Evolutionary conservation across 176 grass and related monocot genomes (phyloP), one percentile per base, ranked within the genome.

Genomic region (Stipa capillata): DNA sequence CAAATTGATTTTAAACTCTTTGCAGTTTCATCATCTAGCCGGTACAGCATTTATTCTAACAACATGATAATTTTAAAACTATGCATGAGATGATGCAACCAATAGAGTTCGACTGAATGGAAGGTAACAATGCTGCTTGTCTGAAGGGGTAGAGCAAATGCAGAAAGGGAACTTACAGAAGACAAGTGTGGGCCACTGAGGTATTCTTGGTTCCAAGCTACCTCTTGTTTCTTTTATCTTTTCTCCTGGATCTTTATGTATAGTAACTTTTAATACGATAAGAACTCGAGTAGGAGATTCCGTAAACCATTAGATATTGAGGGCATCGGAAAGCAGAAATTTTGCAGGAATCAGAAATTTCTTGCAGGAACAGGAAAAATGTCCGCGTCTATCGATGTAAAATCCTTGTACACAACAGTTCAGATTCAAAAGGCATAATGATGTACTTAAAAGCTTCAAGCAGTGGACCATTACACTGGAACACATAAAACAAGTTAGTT

Each of bases 121-220:
- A n/a, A n/a, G 41, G 56, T 20, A 80, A 41, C 72, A 76, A 85
- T 73, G 47, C 4, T 67, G 16, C 60, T 90, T 87, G 72, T 82
- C 72, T 61, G 44, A 43, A 74, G 51, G 62, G 29, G 2, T 61
- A 60, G 42, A 82, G 32, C 23, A 76, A 51, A 58, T 67, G 77
- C 77, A 74, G 58, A 81, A 86, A 74, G 69, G 15, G 48, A 18
- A 69, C 51, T 76, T 73, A 69, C 41, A 59, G 5, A 76, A 49
- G 81, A 81, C 70, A 86, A 87, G 32, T 41, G 24, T 69, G 61
- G 78, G 23, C 6, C 52, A 82, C 36, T 65, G 47, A 85, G 65
- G 80, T 85, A 62, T 77, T 83, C 64, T 66, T 79, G 14, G 29
- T 86, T 78, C 59, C 66, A 54, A 52, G 75, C 40, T 34, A 51